A percentile compares a stretch with the other conserved stretches of the same genome.
These are phyloP conservation scores for Prunus mongolica DNA, from an alignment of 306 rosid species.

Conservation along the genomic window DNA sequence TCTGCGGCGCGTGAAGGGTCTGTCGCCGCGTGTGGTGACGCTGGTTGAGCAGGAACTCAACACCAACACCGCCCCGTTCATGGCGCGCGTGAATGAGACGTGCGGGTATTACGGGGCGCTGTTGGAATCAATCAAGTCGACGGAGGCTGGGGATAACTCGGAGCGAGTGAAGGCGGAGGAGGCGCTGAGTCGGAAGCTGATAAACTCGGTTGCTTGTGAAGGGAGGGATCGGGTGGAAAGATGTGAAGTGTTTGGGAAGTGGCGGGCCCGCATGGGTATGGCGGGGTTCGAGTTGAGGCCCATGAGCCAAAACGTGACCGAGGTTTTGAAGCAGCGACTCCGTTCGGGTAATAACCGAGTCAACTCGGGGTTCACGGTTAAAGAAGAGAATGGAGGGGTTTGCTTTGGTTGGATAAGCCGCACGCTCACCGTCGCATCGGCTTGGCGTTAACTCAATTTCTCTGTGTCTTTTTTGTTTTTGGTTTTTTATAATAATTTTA, in stretches of 20 bases:
- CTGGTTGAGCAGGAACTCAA: conserved; percentile 80
- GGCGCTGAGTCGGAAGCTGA: conserved; percentile 55
- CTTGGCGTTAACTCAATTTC: conserved; percentile 76
- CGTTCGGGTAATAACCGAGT: conserved; percentile 24
- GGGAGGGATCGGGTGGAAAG: conserved; percentile 89
- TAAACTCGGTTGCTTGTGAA: conserved; percentile 73
- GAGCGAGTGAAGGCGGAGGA: conserved; percentile 57
- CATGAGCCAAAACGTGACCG: conserved; percentile 56
- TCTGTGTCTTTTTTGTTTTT: background rate
- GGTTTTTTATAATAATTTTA: no score
- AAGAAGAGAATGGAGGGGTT: conserved; percentile 76
- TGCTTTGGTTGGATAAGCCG: conserved; percentile 84
- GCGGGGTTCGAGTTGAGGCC: conserved; percentile 72
- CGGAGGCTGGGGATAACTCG: conserved; percentile 8
- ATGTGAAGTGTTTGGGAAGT: conserved; percentile 89
- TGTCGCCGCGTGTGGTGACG: conserved; percentile 63
- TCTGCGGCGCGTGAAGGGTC: conserved; percentile 66
- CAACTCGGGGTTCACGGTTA: conserved; percentile 55
- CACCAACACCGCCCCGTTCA: conserved; percentile 81
- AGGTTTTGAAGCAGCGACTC: conserved; percentile 38
- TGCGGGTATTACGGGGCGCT: conserved; percentile 50
- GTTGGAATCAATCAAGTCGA: conserved; percentile 55
- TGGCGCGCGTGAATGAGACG: conserved; percentile 64
- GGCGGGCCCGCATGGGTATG: conserved; percentile 95
- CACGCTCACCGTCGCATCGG: conserved; percentile 84